Conservation (phyloP, 306 rosid species). For the Corylus avellana region DNA sequence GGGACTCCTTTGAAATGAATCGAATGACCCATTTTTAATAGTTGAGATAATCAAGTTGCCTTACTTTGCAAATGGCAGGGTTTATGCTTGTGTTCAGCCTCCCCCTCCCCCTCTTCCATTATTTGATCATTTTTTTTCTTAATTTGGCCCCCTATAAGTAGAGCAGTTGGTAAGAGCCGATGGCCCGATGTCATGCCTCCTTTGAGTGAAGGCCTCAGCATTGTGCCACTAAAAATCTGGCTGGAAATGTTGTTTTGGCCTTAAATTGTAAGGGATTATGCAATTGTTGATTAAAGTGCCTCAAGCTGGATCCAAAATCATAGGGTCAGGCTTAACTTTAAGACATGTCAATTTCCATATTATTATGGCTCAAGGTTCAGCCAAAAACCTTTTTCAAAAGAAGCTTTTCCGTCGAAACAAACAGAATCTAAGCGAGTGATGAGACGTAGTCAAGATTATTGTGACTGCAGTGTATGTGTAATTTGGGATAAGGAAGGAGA, state of each 20-base stretch:
- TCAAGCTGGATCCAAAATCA: too few species aligned
- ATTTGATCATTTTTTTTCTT: neutral
- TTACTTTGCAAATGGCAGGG: conserved; percentile 29
- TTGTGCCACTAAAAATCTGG: too few species aligned
- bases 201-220: neutral
- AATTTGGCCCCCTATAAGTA: neutral
- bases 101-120: conserved; percentile 14
- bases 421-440: too few species aligned
- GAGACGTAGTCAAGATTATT: neutral
- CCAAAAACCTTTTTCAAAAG: neutral
- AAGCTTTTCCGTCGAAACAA: too few species aligned
- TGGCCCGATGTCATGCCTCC: neutral
- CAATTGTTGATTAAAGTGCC: too few species aligned
- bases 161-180: neutral
- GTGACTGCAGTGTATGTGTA: neutral
- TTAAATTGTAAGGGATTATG: too few species aligned
- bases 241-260: too few species aligned
- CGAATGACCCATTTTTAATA: conserved; percentile 36
- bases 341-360: too few species aligned
- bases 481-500: conserved; percentile 41
- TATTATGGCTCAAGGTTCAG: neutral
- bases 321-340: too few species aligned
- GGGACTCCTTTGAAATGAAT: conserved; percentile 55
- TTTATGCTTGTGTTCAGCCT: conserved; percentile 24
- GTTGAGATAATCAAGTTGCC: conserved; percentile 41